Evolutionary conservation across 768 basidiomycete species (phyloP).

Genomic region (Amanita muscaria): DNA sequence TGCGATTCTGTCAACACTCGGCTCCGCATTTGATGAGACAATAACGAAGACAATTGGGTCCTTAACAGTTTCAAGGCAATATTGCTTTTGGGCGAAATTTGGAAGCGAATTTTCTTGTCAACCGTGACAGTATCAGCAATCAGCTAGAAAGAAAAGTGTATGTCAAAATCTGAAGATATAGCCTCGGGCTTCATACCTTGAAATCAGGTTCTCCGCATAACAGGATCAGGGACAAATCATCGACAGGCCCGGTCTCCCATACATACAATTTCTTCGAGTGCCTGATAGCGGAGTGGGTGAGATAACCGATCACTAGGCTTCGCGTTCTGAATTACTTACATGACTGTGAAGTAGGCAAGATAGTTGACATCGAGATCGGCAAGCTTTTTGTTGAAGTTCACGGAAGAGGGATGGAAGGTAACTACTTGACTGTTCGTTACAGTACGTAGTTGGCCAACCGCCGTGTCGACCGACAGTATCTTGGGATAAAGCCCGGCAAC

Average conservation of each 20-base stretch:
- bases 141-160: constrained; percentile 35
- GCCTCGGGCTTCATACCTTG: constrained; percentile 38
- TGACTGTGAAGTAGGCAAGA: constrained; percentile 81
- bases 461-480: constrained; percentile 61
- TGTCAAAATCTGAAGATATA: not conserved
- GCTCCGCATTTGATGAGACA: constrained; percentile 61
- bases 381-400: constrained; percentile 71
- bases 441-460: constrained; percentile 60
- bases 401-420: constrained; percentile 83
- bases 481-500: constrained; percentile 89
- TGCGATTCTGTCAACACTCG: constrained; percentile 53
- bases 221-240: constrained; percentile 72
- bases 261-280: constrained; percentile 89
- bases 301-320: not conserved
- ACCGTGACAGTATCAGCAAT: constrained; percentile 62
- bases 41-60: constrained; percentile 43
- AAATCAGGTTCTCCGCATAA: constrained; percentile 89
- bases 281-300: constrained; percentile 34
- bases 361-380: constrained; percentile 68
- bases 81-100: constrained; percentile 57
- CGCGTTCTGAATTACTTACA: constrained; percentile 39
- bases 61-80: constrained; percentile 79
- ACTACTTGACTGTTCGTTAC: constrained; percentile 73
- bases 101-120: constrained; percentile 81
- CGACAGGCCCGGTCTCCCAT: constrained; percentile 89